phyloP scores from a whole-genome alignment of 164 flowering plant species.

The Nymphaea thermarum region DNA sequence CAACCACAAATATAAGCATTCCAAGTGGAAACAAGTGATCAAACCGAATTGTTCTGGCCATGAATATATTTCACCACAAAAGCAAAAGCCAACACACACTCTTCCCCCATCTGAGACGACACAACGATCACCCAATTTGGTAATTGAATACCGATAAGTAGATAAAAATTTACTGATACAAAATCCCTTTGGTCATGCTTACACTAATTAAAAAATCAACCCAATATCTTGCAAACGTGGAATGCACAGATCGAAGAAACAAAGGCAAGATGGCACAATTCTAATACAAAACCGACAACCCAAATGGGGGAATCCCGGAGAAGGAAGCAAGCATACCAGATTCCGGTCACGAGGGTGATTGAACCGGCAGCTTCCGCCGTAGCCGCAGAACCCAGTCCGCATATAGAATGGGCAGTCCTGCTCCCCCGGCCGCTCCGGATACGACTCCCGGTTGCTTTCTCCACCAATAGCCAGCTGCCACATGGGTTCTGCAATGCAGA shows the following conservation, averaged over 20 bases:
- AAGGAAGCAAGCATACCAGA: constrained; percentile 20
- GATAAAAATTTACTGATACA: not conserved
- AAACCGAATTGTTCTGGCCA: too few species aligned
- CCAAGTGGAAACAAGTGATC: not conserved
- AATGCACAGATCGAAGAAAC: not conserved
- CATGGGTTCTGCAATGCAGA: constrained; percentile 37
- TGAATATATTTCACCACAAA: too few species aligned
- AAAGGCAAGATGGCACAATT: not conserved
- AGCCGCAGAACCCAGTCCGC: constrained; percentile 84
- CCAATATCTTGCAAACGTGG: not conserved
- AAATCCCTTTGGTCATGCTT: too few species aligned
- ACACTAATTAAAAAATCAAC: constrained; percentile 1
- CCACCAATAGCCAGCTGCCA: constrained; percentile 38
- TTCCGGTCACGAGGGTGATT: constrained; percentile 81
- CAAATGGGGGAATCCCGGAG: not conserved
- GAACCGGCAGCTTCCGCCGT: constrained; percentile 68
- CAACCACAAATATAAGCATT: not conserved
- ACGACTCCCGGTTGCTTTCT: constrained; percentile 19
- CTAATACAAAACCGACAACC: constrained; percentile 1
- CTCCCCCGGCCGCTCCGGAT: constrained; percentile 74
- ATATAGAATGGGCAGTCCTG: constrained; percentile 65
- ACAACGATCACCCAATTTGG: not conserved
- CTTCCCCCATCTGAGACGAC: too few species aligned
- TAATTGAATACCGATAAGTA: not conserved
- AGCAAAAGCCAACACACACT: too few species aligned